These are phyloP conservation scores for Calonectria hongkongensis DNA, from an alignment of 2,329 filamentous ascomycete species.

Conservation along the genomic window DNA sequence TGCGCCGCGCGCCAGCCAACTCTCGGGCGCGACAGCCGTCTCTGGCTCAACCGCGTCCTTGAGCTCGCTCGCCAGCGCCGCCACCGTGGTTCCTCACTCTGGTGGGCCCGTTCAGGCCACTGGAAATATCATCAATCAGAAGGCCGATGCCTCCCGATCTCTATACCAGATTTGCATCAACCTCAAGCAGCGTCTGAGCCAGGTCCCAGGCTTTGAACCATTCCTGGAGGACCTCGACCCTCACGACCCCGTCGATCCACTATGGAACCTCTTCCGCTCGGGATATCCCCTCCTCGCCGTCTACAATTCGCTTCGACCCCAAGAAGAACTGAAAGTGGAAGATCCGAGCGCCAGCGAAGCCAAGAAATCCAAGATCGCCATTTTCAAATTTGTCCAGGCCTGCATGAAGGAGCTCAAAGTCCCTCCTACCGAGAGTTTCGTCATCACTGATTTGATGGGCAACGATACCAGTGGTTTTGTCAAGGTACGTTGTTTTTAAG, in stretches of 20 bases:
- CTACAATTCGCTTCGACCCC: constrained; percentile 89
- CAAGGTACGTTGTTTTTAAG: constrained; percentile 76
- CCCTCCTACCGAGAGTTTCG: constrained; percentile 88
- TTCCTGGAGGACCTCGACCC: constrained; percentile 84
- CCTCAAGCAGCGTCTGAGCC: constrained; percentile 86
- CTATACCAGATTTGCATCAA: constrained; percentile 96
- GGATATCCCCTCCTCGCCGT: constrained; percentile 91
- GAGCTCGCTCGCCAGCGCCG: constrained; percentile 67
- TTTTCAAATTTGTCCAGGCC: constrained; percentile 94
- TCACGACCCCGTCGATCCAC: constrained; percentile 86
- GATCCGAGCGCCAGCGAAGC: constrained; percentile 76
- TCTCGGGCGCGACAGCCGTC: constrained; percentile 76
- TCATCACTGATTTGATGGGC: constrained; percentile 92
- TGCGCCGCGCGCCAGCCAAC: constrained; percentile 75
- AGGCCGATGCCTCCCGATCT: constrained; percentile 91
- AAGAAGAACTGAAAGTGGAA: constrained; percentile 80
- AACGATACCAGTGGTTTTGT: constrained; percentile 98
- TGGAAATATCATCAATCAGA: constrained; percentile 97
- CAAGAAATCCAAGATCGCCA: constrained; percentile 89
- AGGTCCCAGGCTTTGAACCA: constrained; percentile 88
- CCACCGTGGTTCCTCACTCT: constrained; percentile 67
- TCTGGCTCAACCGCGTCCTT: constrained; percentile 73
- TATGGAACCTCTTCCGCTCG: constrained; percentile 91
- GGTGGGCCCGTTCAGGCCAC: constrained; percentile 83
- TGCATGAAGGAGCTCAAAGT: constrained; percentile 90